Evolutionary conservation across 78 protist genomes (phyloP), one percentile per base, ranked within the genome.

Genomic region (Dictyostelium capitatum): DNA sequence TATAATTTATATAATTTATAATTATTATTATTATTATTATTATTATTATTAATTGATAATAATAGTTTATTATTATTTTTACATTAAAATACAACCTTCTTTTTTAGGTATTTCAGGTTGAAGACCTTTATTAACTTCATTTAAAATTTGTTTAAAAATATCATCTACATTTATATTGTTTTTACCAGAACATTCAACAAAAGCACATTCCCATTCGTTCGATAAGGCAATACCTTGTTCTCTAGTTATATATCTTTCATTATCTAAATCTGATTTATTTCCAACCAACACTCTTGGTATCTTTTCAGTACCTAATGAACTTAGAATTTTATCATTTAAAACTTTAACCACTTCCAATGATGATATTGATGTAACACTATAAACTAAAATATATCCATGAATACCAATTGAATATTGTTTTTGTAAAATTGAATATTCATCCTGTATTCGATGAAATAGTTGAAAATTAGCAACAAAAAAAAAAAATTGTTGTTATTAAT

Each of bases 341-440:
- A 72, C 83, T 25, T 93, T 92, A 47, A 91, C 37, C 37, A 73
- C 91, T 15, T 97, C 98, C 37, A 97, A 28, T 20, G 93, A 80
- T 25, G 89, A 65, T 32, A 32, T 43, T 11, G 96, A 89, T 20
- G 96, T 92, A 20, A 97, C 95, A 32, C 97, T 90, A 89, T 97
- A 97, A 43, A 92, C 96, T 32, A 97, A 89, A 51, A 97, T 83
- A 83, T 95, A 97, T 48, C 98, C 98, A 65, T 97, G 97, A 20
- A 97, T 77, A 43, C 98, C 98, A 25, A 95, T 89, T 15, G 97
- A 50, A 37, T 82, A 80, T 41, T 83, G 85, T 25, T 90, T 62
- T 23, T 90, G 95, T 28, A 97, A 67, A 78, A 95, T 89, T 57
- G 96, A 91, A 79, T 64, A 93, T 67, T 97, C 98, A 57, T 97